Conservation (phyloP, 176 grass and related monocot species). For the Chloris gayana region DNA sequence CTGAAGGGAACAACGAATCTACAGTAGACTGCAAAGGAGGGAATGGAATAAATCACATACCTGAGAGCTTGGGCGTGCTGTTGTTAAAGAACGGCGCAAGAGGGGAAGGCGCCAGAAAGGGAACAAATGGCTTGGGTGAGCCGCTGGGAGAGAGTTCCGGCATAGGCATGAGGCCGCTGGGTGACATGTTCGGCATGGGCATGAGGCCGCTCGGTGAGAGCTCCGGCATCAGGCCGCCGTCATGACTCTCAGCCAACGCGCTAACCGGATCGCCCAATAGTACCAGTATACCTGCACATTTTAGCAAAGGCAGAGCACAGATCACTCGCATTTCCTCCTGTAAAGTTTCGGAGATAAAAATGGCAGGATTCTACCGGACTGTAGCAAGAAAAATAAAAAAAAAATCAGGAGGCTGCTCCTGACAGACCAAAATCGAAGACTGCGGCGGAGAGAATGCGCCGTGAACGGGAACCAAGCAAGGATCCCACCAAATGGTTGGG, state of each 20-base stretch:
- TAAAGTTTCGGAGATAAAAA: not conserved
- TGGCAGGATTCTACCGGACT: not conserved
- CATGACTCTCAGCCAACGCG: constrained; percentile 48
- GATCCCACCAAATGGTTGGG: not conserved
- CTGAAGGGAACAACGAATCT: not conserved
- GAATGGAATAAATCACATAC: constrained; percentile 26
- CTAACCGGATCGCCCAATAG: constrained; percentile 29
- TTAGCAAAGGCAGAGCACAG: not conserved
- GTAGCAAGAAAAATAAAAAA: not conserved
- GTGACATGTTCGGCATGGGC: constrained; percentile 35
- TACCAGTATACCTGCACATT: constrained; percentile 57
- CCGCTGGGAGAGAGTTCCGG: constrained; percentile 69
- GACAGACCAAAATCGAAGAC: constrained; percentile 32
- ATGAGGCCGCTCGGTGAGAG: constrained; percentile 27
- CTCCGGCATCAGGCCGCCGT: constrained; percentile 30
- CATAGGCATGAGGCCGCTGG: constrained; percentile 57
- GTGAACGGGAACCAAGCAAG: not conserved
- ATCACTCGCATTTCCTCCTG: constrained; percentile 19
- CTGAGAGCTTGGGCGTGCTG: constrained; percentile 86
- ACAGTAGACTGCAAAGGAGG: not conserved
- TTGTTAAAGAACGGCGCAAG: constrained; percentile 87
- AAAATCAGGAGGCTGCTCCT: not conserved
- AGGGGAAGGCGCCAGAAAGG: constrained; percentile 73
- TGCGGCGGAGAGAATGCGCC: not conserved
- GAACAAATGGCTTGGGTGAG: constrained; percentile 73